Conservation (phyloP, 2,329 filamentous ascomycete species). For the Curvularia spicifera region DNA sequence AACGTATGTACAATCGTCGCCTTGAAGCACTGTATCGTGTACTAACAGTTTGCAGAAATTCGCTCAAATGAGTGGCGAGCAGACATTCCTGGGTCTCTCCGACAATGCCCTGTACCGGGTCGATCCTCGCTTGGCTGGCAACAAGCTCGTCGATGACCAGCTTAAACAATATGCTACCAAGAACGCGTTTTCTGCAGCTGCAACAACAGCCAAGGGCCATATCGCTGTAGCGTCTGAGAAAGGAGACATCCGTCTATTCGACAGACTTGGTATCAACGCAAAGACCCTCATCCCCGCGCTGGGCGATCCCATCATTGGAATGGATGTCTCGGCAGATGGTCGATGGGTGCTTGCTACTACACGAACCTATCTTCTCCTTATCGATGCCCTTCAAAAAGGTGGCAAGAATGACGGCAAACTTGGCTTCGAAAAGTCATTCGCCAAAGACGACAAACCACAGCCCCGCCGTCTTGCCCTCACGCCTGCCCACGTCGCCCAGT, state of each 20-base stretch:
- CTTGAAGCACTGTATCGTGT: neutral
- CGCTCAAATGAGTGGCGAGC: slow-evolving; percentile 92
- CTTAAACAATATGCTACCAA: slow-evolving; percentile 97
- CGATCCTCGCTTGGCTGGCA: slow-evolving; percentile 86
- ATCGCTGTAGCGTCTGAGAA: slow-evolving; percentile 98
- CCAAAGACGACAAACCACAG: slow-evolving; percentile 91
- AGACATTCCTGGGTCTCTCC: slow-evolving; percentile 93
- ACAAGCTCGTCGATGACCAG: slow-evolving; percentile 90
- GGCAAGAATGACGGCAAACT: slow-evolving; percentile 98
- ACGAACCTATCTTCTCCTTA: slow-evolving; percentile 89
- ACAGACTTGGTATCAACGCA: slow-evolving; percentile 93
- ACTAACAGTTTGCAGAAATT: slow-evolving; percentile 72
- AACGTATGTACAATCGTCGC: slow-evolving; percentile 60
- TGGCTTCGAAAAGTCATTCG: slow-evolving; percentile 94
- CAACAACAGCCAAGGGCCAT: slow-evolving; percentile 95
- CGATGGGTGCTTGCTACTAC: slow-evolving; percentile 96
- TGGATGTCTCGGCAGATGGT: slow-evolving; percentile 94
- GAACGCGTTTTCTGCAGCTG: slow-evolving; percentile 94
- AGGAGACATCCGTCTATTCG: slow-evolving; percentile 95
- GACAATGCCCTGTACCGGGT: slow-evolving; percentile 92
- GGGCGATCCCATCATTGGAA: slow-evolving; percentile 90
- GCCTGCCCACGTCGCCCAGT: slow-evolving; percentile 92
- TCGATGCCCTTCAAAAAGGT: slow-evolving; percentile 86
- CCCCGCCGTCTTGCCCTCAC: slow-evolving; percentile 87
- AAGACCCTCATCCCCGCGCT: slow-evolving; percentile 97